Base-by-base conservation (phyloP, 2,329 filamentous ascomycete species). In the Chaetomiaceae sp. region DNA sequence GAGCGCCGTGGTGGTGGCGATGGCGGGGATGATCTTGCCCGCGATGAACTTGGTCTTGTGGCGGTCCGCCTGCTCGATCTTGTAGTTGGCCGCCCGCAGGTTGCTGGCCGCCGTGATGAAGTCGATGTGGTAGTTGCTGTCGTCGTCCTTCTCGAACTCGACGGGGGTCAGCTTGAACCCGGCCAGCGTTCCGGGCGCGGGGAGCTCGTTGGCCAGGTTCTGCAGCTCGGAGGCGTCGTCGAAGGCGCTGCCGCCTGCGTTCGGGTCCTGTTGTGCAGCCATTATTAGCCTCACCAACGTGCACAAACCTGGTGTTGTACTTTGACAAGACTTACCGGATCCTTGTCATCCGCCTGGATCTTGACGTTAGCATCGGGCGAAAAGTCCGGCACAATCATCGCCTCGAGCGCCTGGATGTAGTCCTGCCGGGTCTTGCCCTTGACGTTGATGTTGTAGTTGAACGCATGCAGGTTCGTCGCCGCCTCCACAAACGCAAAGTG, bases 1-100 rank as follows among this genome's bases (percentile, higher is more conserved):
- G 48, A 98, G 74, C 3, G 93, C 91, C 3, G 93, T 98, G 0
- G 93, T 97, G 3, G 93, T 98, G 36, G 93, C 93, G 66, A 98
- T 98, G 37, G 93, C 93, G 18, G 93, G 93, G 56, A 98, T 98
- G 58, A 98, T 98, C 79, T 98, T 98, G 65, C 93, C 93, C 26
- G 93, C 94, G 64, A 98, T 98, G 68, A 98, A 97, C 74, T 98
- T 98, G 52, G 91, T 98, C 82, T 93, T 95, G 76, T 96, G 93
- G 52, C 88, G 80, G 63, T 98, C 91, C 1, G 93, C 90, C 54
- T 83, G 78, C 61, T 88, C 81, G 57, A 98, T 98, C 67, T 93
- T 95, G 78, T 98, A 98, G 72, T 98, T 98, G 68, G 95, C 86
- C 1, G 93, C 93, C 50, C 94, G 87, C 50, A 98, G 74, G 65